phyloP scores from a whole-genome alignment of 1,139 yeast genomes.

The Protomyces arabidopsidicola region DNA sequence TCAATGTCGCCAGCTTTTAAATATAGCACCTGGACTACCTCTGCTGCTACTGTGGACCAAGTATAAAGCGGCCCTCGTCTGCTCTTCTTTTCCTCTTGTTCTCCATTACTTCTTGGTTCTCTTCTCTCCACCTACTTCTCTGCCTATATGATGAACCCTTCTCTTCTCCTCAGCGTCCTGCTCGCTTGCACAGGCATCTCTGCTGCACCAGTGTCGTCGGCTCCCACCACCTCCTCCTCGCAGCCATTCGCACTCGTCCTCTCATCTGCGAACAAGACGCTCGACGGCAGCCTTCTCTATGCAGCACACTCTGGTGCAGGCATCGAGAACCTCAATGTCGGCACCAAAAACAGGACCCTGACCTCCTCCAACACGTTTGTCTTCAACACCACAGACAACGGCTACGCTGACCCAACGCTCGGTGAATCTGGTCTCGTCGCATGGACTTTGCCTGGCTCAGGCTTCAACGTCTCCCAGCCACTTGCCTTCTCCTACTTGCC shows the following conservation, averaged over 20 bases:
- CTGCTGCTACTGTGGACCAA: no score
- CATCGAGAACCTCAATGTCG: conserved; percentile 11
- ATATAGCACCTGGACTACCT: no score
- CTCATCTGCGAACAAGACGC: conserved; percentile 1
- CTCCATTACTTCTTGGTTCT: no score
- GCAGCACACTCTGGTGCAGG: conserved; percentile 15
- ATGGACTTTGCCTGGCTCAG: conserved; percentile 2
- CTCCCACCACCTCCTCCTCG: background rate
- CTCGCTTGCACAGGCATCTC: background rate
- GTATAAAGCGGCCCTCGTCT: no score
- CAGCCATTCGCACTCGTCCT: conserved; percentile 10
- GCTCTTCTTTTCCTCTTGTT: no score
- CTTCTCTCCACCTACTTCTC: no score
- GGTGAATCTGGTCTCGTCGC: conserved; percentile 4
- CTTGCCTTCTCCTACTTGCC: conserved; percentile 9
- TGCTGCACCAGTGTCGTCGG: background rate
- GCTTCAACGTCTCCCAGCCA: background rate
- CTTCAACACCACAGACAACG: conserved; percentile 3
- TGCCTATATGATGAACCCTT: no score
- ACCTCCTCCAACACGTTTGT: background rate
- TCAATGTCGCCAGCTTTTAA: no score
- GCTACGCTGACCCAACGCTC: background rate
- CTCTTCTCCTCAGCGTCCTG: background rate
- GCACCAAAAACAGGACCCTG: background rate
- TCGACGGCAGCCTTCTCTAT: conserved; percentile 8